Evolutionary conservation across 208 protist species (phyloP).

Genomic region (Wallacemonas sp.): DNA sequence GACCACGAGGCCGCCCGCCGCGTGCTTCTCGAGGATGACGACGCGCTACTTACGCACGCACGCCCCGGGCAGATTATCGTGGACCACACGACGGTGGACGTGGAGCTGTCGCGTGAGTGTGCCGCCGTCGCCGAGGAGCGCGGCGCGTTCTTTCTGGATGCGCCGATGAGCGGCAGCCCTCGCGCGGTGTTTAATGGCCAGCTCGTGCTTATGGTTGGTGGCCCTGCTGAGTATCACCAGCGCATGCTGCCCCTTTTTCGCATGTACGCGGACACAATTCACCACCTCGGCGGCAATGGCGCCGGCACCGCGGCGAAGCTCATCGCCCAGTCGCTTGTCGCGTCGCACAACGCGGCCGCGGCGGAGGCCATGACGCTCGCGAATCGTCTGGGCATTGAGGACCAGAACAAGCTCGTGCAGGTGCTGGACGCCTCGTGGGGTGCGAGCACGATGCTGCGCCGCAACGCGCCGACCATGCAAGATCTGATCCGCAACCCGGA

Average conservation of each 20-base stretch:
- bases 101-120: conserved; percentile 70
- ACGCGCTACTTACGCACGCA: conserved; percentile 70
- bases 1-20: conserved; percentile 45
- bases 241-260: conserved; percentile 75
- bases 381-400: conserved; percentile 72
- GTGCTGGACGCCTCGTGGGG: conserved; percentile 88
- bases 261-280: conserved; percentile 83
- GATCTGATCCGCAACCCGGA: conserved; percentile 80
- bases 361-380: conserved; percentile 88
- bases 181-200: conserved; percentile 79
- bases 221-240: conserved; percentile 69
- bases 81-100: conserved; percentile 89
- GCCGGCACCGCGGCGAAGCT: conserved; percentile 79
- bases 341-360: conserved; percentile 84
- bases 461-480: conserved; percentile 84
- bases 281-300: conserved; percentile 83
- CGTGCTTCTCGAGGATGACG: conserved; percentile 63
- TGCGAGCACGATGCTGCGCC: conserved; percentile 84
- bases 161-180: conserved; percentile 84
- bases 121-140: conserved; percentile 56
- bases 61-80: conserved; percentile 86
- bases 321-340: conserved; percentile 79
- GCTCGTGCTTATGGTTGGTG: conserved; percentile 87
- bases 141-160: conserved; percentile 84
- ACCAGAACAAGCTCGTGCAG: conserved; percentile 68